phyloP scores from a whole-genome alignment of 176 grass and related monocot genomes.

The Musa schizocarpa region DNA sequence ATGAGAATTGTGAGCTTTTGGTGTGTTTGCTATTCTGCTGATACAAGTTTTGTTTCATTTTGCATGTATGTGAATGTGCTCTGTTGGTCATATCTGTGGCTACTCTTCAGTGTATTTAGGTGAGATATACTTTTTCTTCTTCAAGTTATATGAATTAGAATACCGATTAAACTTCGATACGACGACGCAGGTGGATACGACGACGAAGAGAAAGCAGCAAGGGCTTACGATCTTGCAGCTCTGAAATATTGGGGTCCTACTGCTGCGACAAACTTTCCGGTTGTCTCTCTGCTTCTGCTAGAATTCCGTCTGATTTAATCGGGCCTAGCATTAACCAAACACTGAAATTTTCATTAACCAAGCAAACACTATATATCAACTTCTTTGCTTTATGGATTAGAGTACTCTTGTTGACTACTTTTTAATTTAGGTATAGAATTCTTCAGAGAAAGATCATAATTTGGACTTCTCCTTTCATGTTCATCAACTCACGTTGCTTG shows the following conservation, averaged over 20 bases:
- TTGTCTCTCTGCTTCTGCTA: constrained; percentile 9
- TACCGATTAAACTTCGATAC: neutral
- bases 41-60: neutral
- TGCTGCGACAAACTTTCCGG: constrained; percentile 71
- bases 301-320: no score
- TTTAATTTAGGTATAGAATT: no score
- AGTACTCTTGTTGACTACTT: no score
- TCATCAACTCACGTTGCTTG: no score
- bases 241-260: constrained; percentile 80
- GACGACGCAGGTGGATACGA: constrained; percentile 74
- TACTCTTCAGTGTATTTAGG: constrained; percentile 17
- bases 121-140: neutral
- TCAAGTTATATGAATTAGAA: neutral
- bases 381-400: no score
- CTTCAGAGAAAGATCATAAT: no score
- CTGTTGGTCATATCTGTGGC: neutral
- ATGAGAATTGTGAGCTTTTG: no score
- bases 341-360: no score
- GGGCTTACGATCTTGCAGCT: constrained; percentile 83
- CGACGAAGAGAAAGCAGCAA: constrained; percentile 80
- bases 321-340: no score
- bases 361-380: no score
- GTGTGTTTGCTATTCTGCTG: no score
- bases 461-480: no score
- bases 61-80: neutral